These are phyloP conservation scores for Anthostomella pinea DNA, from an alignment of 2,329 filamentous ascomycete species.

Conservation along the genomic window DNA sequence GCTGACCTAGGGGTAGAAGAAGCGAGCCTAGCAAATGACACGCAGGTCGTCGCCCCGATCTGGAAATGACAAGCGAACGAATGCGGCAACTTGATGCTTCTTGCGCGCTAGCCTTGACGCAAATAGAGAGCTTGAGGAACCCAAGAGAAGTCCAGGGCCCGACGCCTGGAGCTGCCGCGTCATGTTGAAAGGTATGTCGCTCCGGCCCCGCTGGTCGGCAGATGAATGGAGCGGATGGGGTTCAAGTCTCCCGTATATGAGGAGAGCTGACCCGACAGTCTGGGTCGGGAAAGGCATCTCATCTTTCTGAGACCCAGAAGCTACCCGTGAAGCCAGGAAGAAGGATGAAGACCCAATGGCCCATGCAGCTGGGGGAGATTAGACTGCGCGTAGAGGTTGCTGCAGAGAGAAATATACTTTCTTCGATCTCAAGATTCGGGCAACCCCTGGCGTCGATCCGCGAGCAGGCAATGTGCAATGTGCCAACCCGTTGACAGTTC, in stretches of 20 bases:
- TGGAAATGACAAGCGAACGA: conserved; percentile 42
- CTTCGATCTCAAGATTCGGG: conserved; percentile 6
- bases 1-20: conserved; percentile 10
- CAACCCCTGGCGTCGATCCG: conserved; percentile 26
- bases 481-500: conserved; percentile 22
- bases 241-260: conserved; percentile 8
- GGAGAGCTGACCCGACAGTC: conserved; percentile 14
- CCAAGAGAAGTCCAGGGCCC: conserved; percentile 9
- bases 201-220: conserved; percentile 11
- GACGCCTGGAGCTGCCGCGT: conserved; percentile 12
- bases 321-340: conserved; percentile 1
- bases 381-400: not conserved
- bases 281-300: conserved; percentile 12
- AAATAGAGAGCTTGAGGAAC: conserved; percentile 24
- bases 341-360: not conserved
- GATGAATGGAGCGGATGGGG: conserved; percentile 9
- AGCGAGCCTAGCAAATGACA: conserved; percentile 21
- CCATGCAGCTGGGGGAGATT: not conserved
- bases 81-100: conserved; percentile 28
- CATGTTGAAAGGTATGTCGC: conserved; percentile 13
- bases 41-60: conserved; percentile 26
- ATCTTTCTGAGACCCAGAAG: conserved; percentile 12
- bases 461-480: conserved; percentile 15
- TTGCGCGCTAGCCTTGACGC: conserved; percentile 20
- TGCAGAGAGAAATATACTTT: conserved; percentile 13